Evolutionary conservation across 2,329 filamentous ascomycete genomes (phyloP), one percentile per base, ranked within the genome.

Genomic region (Colletotrichum sp.): DNA sequence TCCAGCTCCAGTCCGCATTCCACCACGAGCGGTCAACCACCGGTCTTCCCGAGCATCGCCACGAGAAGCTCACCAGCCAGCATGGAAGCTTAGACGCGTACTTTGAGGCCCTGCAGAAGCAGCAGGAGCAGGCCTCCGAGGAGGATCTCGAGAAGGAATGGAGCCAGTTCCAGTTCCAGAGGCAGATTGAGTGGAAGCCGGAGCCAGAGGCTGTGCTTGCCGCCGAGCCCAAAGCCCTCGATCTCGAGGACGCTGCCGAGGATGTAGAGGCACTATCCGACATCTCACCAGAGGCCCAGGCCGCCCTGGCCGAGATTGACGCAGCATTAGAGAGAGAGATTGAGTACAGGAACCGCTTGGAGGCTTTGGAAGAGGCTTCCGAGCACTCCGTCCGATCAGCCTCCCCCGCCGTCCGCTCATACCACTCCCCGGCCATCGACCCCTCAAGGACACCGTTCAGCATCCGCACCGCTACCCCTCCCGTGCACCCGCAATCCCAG

Each of bases 131-230:
- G 80, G 87, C 70, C 56, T 75, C 81, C 6, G 80, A 80, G n/a
- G 87, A 89, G 24, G 90, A 91, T 48, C 86, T 93, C 64, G 94
- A 95, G 66, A 92, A 94, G 79, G 96, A 98, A 83, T 98, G 95
- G 95, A 93, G 93, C 58, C 95, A 98, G 83, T 97, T 96, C 81
- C 94, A 98, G 84, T 96, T 97, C 83, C 94, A 94, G 71, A 94
- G 95, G 84, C 91, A 93, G 78, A 95, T 98, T 80, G 96, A 97
- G 83, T 98, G 96, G 95, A 96, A 97, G 88, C 90, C 92, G 4
- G 86, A 87, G 26, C 87, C 88, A 7, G 87, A 89, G 30, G 86
- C 90, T 38, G 88, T 91, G 60, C 87, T 92, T 52, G 89, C 93
- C 24, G 90, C 93, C 73, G 92, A 94, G 78, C 89, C 91, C 79